Evolutionary conservation across 2,329 filamentous ascomycete genomes (phyloP), one percentile per base, ranked within the genome.

Genomic region (Ophiocordyceps camponoti-rufipedis): DNA sequence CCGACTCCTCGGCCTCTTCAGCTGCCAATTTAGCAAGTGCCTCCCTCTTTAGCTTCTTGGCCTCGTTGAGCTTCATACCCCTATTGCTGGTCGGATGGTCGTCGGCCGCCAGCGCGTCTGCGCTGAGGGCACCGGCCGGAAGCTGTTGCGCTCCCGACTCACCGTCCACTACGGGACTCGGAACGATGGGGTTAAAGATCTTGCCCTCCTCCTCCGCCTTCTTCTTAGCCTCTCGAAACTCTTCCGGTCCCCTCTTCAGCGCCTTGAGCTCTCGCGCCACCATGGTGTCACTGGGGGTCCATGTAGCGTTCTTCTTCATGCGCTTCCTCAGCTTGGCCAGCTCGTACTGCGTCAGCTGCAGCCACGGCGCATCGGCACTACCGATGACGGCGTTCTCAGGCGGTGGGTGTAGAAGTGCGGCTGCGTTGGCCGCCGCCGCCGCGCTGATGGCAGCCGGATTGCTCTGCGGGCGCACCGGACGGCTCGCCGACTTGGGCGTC

Each of bases 251-350:
- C 41, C 85, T 78, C 1, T 79, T 79, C 16, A 85, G 70, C 18
- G 69, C 68, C 57, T 82, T 82, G 1, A 91, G 72, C 60, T 89
- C 84, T 29, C 84, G 71, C 14, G 82, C 75, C 50, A 89, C 84
- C 85, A 91, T 91, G 0, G 85, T 88, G 53, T 85, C 82, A 50
- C 82, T 88, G 0, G 85, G 85, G 3, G 76, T 79, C 85, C 85
- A 91, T 5, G 84, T 80, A 0, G 84, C 82, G 55, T 91, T 91
- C 69, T 91, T 91, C 72, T 91, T 91, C 85, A 91, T 91, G 16
- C 82, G 73, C 63, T 91, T 91, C 48, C 85, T 70, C 8, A 91
- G 68, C 50, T 78, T 73, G 1, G 77, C 78, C 42, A 82, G 66
- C 56, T 82, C 78, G 50, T 74, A 80, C 14, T 70, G 65, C 7